Conservation (phyloP, 192 early-diverging fungal species). For the Umbelopsis ramanniana region DNA sequence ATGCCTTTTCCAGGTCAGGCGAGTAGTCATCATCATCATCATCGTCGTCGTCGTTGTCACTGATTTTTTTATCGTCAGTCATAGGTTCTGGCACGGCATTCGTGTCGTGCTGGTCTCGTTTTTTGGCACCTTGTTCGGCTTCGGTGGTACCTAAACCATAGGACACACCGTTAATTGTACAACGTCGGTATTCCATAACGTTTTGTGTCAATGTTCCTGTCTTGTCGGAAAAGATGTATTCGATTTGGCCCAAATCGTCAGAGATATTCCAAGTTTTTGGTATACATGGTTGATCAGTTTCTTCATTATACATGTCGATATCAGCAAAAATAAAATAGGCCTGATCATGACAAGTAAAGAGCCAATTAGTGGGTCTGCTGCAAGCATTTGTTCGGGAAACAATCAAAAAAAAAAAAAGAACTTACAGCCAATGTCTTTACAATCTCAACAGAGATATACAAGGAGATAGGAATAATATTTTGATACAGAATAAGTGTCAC, state of each 20-base stretch:
- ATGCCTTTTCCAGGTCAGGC: conserved; percentile 43
- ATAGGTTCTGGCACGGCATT: background rate
- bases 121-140: conserved; percentile 43
- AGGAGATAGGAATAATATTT: conserved; percentile 94
- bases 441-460: conserved; percentile 92
- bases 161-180: conserved; percentile 82
- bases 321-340: conserved; percentile 93
- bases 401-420: too few species aligned
- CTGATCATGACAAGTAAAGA: conserved; percentile 31
- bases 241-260: conserved; percentile 94
- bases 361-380: too few species aligned
- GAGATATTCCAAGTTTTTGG: conserved; percentile 90
- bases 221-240: conserved; percentile 97
- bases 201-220: conserved; percentile 97
- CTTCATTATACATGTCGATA: conserved; percentile 87
- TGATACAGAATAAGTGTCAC: conserved; percentile 89
- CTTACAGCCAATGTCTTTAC: conserved; percentile 85
- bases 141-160: conserved; percentile 76
- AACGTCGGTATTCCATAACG: conserved; percentile 94
- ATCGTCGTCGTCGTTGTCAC: conserved; percentile 34
- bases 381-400: too few species aligned
- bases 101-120: conserved; percentile 24
- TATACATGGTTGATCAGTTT: conserved; percentile 75
- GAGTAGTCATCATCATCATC: conserved; percentile 32
- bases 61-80: conserved; percentile 32